Percentiles rank a stretch among this genome's conserved stretches.
These are phyloP conservation scores for Aciculosporium take DNA, from an alignment of 2,329 filamentous ascomycete genomes.

Conservation along the genomic window DNA sequence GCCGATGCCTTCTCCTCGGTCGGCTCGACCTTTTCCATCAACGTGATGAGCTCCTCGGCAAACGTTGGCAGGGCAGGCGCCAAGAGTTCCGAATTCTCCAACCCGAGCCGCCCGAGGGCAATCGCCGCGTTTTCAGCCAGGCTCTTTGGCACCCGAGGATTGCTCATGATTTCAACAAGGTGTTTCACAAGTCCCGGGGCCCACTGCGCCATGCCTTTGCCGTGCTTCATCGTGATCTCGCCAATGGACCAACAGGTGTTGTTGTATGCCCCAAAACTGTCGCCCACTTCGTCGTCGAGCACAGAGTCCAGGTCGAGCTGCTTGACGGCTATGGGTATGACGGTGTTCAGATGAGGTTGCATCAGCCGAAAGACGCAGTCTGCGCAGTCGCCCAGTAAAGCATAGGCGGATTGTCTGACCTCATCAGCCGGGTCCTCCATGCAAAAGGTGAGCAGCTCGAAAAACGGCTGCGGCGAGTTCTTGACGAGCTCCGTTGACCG, in stretches of 20 bases:
- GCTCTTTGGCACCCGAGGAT: conserved; percentile 70
- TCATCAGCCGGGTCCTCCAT: conserved; percentile 87
- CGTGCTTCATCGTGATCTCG: conserved; percentile 74
- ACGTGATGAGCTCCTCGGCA: conserved; percentile 65
- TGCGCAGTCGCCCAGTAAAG: conserved; percentile 83
- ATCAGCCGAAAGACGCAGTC: conserved; percentile 82
- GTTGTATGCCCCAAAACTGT: conserved; percentile 84
- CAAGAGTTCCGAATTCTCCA: conserved; percentile 61
- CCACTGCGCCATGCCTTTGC: conserved; percentile 61
- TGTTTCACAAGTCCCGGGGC: conserved; percentile 63
- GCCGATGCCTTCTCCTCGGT: conserved; percentile 92
- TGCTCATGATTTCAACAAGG: conserved; percentile 70
- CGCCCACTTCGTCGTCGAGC: conserved; percentile 67
- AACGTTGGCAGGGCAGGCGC: conserved; percentile 69
- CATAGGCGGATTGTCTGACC: conserved; percentile 91
- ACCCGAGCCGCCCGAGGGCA: conserved; percentile 73
- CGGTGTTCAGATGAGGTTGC: conserved; percentile 53
- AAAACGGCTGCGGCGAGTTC: conserved; percentile 67
- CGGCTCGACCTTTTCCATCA: conserved; percentile 72
- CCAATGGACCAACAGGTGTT: conserved; percentile 96
- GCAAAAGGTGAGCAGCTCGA: conserved; percentile 79
- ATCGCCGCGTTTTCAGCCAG: conserved; percentile 91
- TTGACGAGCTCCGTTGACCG: conserved; percentile 66
- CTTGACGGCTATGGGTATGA: conserved; percentile 70
- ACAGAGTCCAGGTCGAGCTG: conserved; percentile 74